Evolutionary conservation across 2,329 filamentous ascomycete species (phyloP), one percentile per base, ranked within the genome.

Genomic region (Penicillium thymicola): DNA sequence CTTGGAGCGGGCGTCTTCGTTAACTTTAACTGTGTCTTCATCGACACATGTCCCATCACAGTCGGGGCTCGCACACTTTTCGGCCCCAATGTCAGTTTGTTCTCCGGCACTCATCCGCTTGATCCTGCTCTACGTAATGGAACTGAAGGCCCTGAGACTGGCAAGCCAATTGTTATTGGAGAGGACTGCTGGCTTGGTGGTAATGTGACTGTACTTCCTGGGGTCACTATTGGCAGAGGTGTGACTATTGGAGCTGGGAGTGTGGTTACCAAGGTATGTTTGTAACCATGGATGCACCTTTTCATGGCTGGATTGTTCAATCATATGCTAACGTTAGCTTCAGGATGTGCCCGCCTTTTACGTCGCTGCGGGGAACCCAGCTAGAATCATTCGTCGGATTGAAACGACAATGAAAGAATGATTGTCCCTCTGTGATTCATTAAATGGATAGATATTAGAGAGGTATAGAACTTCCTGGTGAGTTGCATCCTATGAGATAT

Each of bases 141-240:
- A 0, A 86, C 82, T 0, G 79, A 82, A 14, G 91, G 91, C 0
- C 90, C 90, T 0, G 92, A 96, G 72, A 67, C 77, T 9, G 92
- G 90, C 0, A 85, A 83, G 63, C 83, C 88, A 10, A 89, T 96
- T 59, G 81, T 78, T 34, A 85, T 96, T 51, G 90, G 87, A 0
- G 87, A 91, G 61, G 91, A 96, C 75, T 89, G 89, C 74, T 91
- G 89, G 89, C 74, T 93, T 30, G 89, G 87, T 1, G 89, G 89
- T 0, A 87, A 86, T 67, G 85, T 85, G 5, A 84, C 80, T 23
- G 83, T 96, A 18, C 76, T 92, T 42, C 85, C 89, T 0, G 91
- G 91, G 0, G 85, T 96, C 25, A 92, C 82, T 1, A 88, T 96
- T 61, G 91, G 92, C 0, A 80, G 82, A 53, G 90, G 91, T 0